Evolutionary conservation across 352 stramenopile genomes (phyloP).

Genomic region (Pythium myriotylum): DNA sequence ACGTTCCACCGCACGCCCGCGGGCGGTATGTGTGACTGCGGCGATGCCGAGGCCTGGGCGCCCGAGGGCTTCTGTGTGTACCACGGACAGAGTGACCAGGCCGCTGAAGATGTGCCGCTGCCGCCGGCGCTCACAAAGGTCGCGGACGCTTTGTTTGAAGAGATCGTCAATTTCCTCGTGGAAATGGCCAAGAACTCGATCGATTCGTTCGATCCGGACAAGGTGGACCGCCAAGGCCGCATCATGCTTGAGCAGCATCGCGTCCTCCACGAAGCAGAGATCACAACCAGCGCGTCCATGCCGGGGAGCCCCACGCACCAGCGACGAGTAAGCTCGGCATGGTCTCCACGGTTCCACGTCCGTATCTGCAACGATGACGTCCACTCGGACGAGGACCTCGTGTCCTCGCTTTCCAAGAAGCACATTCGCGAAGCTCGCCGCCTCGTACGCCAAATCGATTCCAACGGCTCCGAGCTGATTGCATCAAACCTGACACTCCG

Average conservation of each 20-base stretch:
- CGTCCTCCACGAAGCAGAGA: conserved; percentile 27
- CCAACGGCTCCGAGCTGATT: conserved; percentile 74
- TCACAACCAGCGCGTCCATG: conserved; percentile 7
- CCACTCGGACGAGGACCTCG: conserved; percentile 97
- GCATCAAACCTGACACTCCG: conserved; percentile 50
- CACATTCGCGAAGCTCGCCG: conserved; percentile 56
- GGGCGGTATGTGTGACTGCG: conserved; percentile 97
- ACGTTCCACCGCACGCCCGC: conserved; percentile 82
- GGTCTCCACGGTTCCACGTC: conserved; percentile 83
- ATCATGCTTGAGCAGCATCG: conserved; percentile 40
- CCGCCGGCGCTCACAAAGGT: conserved; percentile 50
- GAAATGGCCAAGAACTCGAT: conserved; percentile 78
- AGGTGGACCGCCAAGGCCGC: conserved; percentile 49
- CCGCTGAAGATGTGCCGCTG: conserved; percentile 27
- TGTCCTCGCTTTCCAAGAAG: conserved; percentile 88
- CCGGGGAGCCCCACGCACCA: conserved; percentile 24
- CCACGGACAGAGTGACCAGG: conserved; percentile 69
- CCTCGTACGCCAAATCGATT: conserved; percentile 75
- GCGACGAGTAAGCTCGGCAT: conserved; percentile 17
- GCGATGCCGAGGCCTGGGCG: conserved; percentile 97
- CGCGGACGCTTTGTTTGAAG: conserved; percentile 66
- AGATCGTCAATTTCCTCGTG: conserved; percentile 69
- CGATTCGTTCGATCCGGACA: conserved; percentile 66
- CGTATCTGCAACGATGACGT: conserved; percentile 98
- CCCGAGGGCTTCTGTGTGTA: conserved; percentile 92